Evolutionary conservation across 371 early-diverging fungal genomes (phyloP).

Genomic region (Zancudomyces culisetae): DNA sequence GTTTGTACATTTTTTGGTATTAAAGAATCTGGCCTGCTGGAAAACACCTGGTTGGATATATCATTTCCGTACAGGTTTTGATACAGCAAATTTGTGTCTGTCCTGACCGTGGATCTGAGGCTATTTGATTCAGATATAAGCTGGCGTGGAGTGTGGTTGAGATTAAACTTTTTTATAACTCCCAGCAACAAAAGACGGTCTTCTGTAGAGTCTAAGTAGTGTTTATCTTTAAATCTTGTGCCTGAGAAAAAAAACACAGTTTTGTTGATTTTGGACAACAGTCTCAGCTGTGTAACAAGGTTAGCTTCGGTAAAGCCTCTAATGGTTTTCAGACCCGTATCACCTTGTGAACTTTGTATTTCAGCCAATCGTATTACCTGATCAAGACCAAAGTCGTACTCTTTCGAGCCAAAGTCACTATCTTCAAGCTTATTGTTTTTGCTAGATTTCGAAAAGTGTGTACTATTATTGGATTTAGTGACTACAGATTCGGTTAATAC

Average conservation of each 20-base stretch:
- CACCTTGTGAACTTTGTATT: too few relatives aligned
- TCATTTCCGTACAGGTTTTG: not conserved
- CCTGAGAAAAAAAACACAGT: not conserved
- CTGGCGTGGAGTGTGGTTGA: not conserved
- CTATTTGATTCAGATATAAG: not conserved
- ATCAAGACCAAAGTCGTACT: conserved; percentile 1
- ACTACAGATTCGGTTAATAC: not conserved
- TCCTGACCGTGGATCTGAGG: not conserved
- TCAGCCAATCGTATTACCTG: not conserved
- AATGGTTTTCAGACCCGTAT: not conserved
- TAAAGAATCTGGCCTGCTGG: not conserved
- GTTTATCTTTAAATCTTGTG: not conserved
- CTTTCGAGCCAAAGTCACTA: not conserved
- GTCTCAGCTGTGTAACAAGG: not conserved
- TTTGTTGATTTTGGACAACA: not conserved
- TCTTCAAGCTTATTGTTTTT: not conserved
- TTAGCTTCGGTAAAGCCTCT: not conserved
- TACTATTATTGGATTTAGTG: not conserved
- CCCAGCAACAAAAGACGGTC: not conserved
- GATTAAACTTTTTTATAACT: not conserved
- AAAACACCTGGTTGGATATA: not conserved
- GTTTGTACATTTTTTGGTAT: too few relatives aligned
- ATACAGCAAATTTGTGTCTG: not conserved
- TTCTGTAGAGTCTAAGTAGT: too few relatives aligned
- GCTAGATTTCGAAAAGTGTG: not conserved